Evolutionary conservation across 345 rosid genomes (phyloP), one percentile per base, ranked within the genome.

Genomic region (Sonneratia alba): DNA sequence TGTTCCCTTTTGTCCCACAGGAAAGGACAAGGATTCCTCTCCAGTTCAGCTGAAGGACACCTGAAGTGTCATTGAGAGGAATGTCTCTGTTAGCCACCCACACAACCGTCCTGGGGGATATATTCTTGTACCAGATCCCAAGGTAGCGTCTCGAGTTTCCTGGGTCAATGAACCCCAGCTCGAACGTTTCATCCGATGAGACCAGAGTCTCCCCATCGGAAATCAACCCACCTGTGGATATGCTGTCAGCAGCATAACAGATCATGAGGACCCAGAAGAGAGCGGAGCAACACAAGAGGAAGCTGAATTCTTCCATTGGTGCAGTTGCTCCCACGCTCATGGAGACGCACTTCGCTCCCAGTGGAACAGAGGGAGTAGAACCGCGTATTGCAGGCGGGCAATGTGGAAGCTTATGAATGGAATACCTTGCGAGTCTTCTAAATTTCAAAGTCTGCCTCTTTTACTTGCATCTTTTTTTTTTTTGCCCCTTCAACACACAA

Each of bases 81-180:
- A 5, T n/a, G 42, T 42, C 32, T 24, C 72, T 55, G 70, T 71
- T 76, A 11, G 74, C 74, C 45, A 82, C 75, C 82, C 85, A 79
- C 7, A 74, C 78, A 36, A 77, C 49, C 0, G 73, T 69, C 8
- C 5, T 38, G 3, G 8, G 24, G 7, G 82, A 37, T 53, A 63
- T 70, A 15, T 76, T 73, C 69, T 73, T 57, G 77, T 76, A 82
- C 82, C 85, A 79, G 22, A 79, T 77, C 13, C 85, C 85, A 0
- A 82, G 36, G 59, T 77, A 79, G 7, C 82, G 74, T 14, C 18
- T 75, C 7, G 45, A 66, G 27, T 67, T 68, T 3, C 64, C 48
- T 1, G 49, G 71, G 53, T 72, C 71, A 62, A 82, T 79, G 72
- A 82, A 79, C 3, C 85, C 85, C 19, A 81, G 67, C 68, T 76